These are phyloP conservation scores for Rhytidiadelphus loreus DNA, from an alignment of 225 moss, liverwort and hornwort species.

Conservation along the genomic window DNA sequence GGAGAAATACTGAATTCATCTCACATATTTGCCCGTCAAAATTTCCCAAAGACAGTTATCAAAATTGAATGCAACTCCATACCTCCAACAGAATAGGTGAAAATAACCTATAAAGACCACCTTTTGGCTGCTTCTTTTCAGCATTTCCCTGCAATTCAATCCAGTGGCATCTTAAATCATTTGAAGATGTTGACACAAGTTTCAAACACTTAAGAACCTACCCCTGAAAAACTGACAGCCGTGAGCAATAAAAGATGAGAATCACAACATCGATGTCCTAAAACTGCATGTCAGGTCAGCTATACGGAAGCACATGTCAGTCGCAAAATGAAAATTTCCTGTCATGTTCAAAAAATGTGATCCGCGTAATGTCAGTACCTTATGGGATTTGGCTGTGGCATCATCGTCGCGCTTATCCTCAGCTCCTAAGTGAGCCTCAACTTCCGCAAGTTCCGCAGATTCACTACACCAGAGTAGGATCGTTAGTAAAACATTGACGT, in stretches of 20 bases:
- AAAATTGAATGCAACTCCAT: neutral
- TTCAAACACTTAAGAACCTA: neutral
- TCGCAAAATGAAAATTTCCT: neutral
- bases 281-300: neutral
- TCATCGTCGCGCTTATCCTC: conserved; percentile 73
- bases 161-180: neutral
- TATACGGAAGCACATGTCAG: neutral
- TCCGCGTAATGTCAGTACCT: conserved; percentile 6
- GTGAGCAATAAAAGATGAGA: neutral
- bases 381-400: conserved; percentile 43
- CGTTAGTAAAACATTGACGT: neutral
- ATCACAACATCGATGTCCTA: neutral
- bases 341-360: neutral
- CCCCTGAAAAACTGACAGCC: neutral
- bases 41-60: neutral
- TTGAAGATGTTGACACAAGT: neutral
- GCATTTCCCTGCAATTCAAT: conserved; percentile 19
- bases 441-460: conserved; percentile 89
- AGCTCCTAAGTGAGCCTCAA: conserved; percentile 83
- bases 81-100: conserved; percentile 54
- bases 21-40: neutral
- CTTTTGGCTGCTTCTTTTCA: conserved; percentile 23
- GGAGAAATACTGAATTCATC: neutral
- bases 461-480: conserved; percentile 35
- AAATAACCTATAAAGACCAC: conserved; percentile 12